These are phyloP conservation scores for Saccharomycopsis microspora DNA, from an alignment of 805 yeast genomes.

Conservation along the genomic window DNA sequence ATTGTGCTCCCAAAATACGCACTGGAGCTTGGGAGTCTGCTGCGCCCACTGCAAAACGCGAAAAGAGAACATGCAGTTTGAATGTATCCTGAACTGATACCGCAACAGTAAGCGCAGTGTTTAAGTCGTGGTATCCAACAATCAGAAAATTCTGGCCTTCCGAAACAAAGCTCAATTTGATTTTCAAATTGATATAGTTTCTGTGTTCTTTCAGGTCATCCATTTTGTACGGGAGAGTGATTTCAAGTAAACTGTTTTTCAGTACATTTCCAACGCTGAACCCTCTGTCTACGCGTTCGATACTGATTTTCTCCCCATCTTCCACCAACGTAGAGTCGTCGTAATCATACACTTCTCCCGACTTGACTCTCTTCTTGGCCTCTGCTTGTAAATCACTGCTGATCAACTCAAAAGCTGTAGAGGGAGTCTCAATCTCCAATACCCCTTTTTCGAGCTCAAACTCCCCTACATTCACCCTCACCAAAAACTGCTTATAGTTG, in stretches of 20 bases:
- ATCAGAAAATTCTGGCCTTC: constrained; percentile 6
- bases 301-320: background rate
- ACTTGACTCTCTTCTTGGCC: constrained; percentile 3
- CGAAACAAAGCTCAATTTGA: constrained; percentile 7
- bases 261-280: constrained; percentile 10
- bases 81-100: constrained; percentile 78
- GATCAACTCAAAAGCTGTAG: constrained; percentile 9
- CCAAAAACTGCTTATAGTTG: constrained; percentile 22
- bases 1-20: constrained; percentile 33
- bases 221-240: constrained; percentile 25
- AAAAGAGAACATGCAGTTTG: constrained; percentile 40
- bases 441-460: constrained; percentile 24
- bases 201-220: constrained; percentile 6
- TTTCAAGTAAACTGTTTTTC: constrained; percentile 16
- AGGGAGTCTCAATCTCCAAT: constrained; percentile 12
- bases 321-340: constrained; percentile 11
- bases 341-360: constrained; percentile 4
- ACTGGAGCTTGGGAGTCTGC: constrained; percentile 40
- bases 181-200: constrained; percentile 12
- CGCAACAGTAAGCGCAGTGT: constrained; percentile 47
- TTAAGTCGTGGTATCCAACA: constrained; percentile 24
- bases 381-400: constrained; percentile 9
- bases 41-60: constrained; percentile 62
- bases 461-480: constrained; percentile 23
- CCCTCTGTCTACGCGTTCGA: background rate